Conservation (phyloP, 257 asterid species). For the Jacaranda copaia region DNA sequence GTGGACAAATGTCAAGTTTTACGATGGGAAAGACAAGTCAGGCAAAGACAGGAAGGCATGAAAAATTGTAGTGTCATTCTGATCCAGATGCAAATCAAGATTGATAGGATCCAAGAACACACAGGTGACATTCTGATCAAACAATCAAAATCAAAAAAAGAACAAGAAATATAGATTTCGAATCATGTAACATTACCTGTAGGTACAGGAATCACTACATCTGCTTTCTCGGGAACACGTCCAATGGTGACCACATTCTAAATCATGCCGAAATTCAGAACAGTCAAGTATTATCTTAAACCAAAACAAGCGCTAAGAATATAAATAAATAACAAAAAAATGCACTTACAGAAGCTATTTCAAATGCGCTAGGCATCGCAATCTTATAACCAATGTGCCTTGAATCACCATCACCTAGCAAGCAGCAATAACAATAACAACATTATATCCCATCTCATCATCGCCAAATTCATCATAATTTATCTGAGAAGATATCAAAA, state of each 20-base stretch:
- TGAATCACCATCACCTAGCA: conserved; percentile 73
- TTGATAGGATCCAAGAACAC: not conserved
- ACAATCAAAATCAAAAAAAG: not conserved
- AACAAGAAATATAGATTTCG: not conserved
- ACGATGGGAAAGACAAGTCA: no score
- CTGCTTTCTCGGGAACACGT: conserved; percentile 61
- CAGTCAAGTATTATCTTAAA: not conserved
- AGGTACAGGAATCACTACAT: conserved; percentile 65
- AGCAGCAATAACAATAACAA: not conserved
- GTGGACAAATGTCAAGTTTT: no score
- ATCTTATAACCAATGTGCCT: conserved; percentile 66
- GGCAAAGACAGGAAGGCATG: no score
- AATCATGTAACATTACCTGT: conserved; percentile 48
- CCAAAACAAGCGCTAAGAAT: not conserved
- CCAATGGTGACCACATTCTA: conserved; percentile 62
- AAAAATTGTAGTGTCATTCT: no score
- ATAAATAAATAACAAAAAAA: not conserved
- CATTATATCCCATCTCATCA: conserved; percentile 3
- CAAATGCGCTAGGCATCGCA: conserved; percentile 58
- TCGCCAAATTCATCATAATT: not conserved
- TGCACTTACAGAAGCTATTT: conserved; percentile 59
- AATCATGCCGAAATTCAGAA: not conserved
- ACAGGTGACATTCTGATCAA: not conserved
- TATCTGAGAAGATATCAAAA: not conserved
- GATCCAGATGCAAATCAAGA: no score